A percentile compares a stretch with the other conserved stretches of the same genome.
These are phyloP conservation scores for Penicillium verrucosum DNA, from an alignment of 2,329 filamentous ascomycete genomes.

Conservation along the genomic window DNA sequence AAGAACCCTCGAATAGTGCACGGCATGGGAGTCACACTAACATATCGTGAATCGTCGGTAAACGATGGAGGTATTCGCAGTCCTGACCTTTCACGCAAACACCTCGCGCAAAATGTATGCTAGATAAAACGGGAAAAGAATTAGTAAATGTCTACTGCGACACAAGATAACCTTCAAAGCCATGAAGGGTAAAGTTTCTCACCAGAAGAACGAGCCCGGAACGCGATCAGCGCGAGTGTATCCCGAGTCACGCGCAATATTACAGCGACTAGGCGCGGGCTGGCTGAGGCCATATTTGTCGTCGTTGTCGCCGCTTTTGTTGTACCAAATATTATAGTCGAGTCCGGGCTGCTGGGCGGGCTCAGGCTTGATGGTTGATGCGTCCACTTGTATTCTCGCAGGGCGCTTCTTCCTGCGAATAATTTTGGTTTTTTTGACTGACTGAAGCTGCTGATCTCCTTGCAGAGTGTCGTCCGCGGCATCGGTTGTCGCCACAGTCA, in stretches of 20 bases:
- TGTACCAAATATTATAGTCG: slow-evolving; percentile 98
- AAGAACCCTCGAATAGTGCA: neutral
- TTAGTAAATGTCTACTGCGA: slow-evolving; percentile 55
- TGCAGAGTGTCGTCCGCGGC: slow-evolving; percentile 32
- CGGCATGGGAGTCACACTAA: slow-evolving; percentile 39
- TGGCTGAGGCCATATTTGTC: slow-evolving; percentile 84
- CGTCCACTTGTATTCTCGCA: slow-evolving; percentile 85
- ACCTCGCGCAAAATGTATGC: slow-evolving; percentile 16
- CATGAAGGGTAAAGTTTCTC: neutral
- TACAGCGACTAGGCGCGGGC: slow-evolving; percentile 80
- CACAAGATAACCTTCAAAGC: slow-evolving; percentile 57
- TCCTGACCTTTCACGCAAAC: slow-evolving; percentile 73
- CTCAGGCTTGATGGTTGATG: slow-evolving; percentile 75
- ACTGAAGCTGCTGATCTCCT: slow-evolving; percentile 17
- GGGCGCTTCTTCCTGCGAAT: slow-evolving; percentile 87
- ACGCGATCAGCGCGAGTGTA: slow-evolving; percentile 76
- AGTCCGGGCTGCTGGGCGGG: slow-evolving; percentile 89
- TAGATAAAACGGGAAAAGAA: neutral
- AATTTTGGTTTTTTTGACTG: slow-evolving; percentile 72
- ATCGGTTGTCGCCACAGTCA: slow-evolving; percentile 15
- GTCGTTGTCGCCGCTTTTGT: slow-evolving; percentile 97
- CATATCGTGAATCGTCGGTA: slow-evolving; percentile 76
- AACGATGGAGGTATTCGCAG: slow-evolving; percentile 87
- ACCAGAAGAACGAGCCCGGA: slow-evolving; percentile 80
- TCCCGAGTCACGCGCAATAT: slow-evolving; percentile 73